Evolutionary conservation across 208 protist genomes (phyloP).

Genomic region (Trypanosoma vivax): DNA sequence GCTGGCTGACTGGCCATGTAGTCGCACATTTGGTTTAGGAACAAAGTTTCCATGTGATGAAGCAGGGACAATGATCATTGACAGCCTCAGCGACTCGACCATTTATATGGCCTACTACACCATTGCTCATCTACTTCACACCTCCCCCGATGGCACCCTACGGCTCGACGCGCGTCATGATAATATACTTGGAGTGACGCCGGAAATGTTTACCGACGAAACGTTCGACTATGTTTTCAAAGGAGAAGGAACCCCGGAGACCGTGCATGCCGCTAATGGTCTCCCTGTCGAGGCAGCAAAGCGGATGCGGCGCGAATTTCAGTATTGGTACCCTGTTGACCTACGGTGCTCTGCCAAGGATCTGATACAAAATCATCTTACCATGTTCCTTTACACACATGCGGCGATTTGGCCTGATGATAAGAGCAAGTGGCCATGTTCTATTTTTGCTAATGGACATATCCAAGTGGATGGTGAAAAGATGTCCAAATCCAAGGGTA

Average conservation of each 20-base stretch:
- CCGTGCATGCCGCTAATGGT: slow-evolving; percentile 34
- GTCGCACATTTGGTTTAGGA: slow-evolving; percentile 98
- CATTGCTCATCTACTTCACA: slow-evolving; percentile 97
- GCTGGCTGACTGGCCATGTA: slow-evolving; percentile 99
- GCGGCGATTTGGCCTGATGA: slow-evolving; percentile 95
- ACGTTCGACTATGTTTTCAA: slow-evolving; percentile 96
- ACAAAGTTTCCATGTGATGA: slow-evolving; percentile 96
- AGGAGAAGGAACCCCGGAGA: slow-evolving; percentile 51
- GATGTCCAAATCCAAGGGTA: slow-evolving; percentile 99
- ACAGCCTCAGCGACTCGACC: slow-evolving; percentile 99
- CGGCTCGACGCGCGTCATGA: slow-evolving; percentile 32
- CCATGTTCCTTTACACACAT: slow-evolving; percentile 99
- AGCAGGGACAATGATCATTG: slow-evolving; percentile 95
- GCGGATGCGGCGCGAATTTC: slow-evolving; percentile 95
- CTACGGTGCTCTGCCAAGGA: slow-evolving; percentile 99
- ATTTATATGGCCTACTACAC: slow-evolving; percentile 99
- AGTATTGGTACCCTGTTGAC: slow-evolving; percentile 99
- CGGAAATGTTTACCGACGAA: slow-evolving; percentile 92
- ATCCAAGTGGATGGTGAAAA: slow-evolving; percentile 98
- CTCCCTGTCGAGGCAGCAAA: slow-evolving; percentile 64
- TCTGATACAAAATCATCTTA: slow-evolving; percentile 99
- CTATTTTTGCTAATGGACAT: slow-evolving; percentile 99
- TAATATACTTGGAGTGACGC: slow-evolving; percentile 80
- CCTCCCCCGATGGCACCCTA: slow-evolving; percentile 37
- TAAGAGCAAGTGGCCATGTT: slow-evolving; percentile 73